Percentiles rank a stretch among this genome's conserved stretches.
These are phyloP conservation scores for Linnemannia schmuckeri DNA, from an alignment of 192 early-diverging fungal genomes.

Conservation along the genomic window DNA sequence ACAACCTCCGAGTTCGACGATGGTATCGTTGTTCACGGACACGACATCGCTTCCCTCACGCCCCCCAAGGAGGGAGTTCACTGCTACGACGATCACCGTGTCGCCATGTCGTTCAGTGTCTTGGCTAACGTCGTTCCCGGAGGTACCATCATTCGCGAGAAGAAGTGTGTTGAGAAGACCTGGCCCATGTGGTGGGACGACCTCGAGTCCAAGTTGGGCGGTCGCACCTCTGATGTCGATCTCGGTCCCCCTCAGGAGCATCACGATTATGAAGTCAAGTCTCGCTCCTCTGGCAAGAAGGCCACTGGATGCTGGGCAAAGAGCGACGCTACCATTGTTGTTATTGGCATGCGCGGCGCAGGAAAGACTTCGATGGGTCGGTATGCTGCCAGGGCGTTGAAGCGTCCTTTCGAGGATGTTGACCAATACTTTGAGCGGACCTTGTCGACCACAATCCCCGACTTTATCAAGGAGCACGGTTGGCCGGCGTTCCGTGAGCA, in stretches of 20 bases:
- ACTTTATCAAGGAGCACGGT: constrained; percentile 80
- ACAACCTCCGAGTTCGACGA: constrained; percentile 84
- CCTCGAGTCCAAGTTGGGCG: constrained; percentile 84
- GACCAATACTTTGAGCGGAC: constrained; percentile 85
- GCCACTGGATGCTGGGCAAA: constrained; percentile 19
- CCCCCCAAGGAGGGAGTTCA: constrained; percentile 77
- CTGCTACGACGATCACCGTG: constrained; percentile 98
- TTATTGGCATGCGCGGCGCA: constrained; percentile 99
- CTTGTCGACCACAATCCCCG: constrained; percentile 80
- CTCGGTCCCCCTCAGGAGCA: constrained; percentile 49
- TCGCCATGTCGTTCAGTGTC: constrained; percentile 97
- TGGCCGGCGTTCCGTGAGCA: constrained; percentile 91
- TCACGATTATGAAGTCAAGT: constrained; percentile 40
- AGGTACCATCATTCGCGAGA: constrained; percentile 87
- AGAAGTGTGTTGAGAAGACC: constrained; percentile 98
- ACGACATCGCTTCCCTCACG: constrained; percentile 63
- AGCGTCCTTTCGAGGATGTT: constrained; percentile 88
- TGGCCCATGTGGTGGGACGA: constrained; percentile 99
- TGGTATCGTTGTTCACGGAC: constrained; percentile 90
- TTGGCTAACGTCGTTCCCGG: constrained; percentile 81
- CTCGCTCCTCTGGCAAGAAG: constrained; percentile 10
- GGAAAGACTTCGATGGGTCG: constrained; percentile 93
- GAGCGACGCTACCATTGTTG: constrained; percentile 75
- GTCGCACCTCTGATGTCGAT: constrained; percentile 70
- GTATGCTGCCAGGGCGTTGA: constrained; percentile 75